Base-by-base conservation (phyloP, 495 filamentous ascomycete species). In the Sordaria brevicollis region DNA sequence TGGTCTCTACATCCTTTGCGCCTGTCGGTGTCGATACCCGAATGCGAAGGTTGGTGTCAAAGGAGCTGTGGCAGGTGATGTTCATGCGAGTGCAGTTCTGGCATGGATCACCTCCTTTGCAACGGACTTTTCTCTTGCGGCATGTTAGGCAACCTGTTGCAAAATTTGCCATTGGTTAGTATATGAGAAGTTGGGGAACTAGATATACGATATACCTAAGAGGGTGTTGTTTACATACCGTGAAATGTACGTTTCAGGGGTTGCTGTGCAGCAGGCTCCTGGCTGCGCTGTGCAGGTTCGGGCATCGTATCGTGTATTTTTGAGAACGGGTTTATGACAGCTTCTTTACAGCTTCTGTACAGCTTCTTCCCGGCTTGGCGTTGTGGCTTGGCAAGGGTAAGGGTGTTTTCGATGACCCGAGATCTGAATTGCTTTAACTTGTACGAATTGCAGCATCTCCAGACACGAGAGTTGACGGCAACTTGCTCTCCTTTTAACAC, bases 71-170 rank as follows among this genome's bases (percentile, higher is more conserved):
- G 68, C 79, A 81, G 41, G 73, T 76, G 34, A 80, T 73, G 54
- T 76, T 76, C 73, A 81, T 78, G 21, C 77, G 74, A 5, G 70
- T 69, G 38, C 79, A 80, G 67, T 79, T 75, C 29, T 75, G 74
- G 66, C 79, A 81, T 13, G 79, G 79, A 8, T 70, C 73, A 1
- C 78, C 76, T 37, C 78, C 77, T 10, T 66, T 76, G 43, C 79
- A 79, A 33, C 78, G 77, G n/a, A 81, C 77, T 35, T 77, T 79
- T 67, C 78, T 72, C 71, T 77, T 78, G 39, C 78, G 77, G 41
- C 79, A 81, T 65, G 78, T 81, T 70, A 81, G 67, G 69, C 79
- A 79, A 25, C 79, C 79, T 79, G 35, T 29, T 38, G 4, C 10
- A 11, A 34, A 15, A 6, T 65, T 57, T 21, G 57, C 19, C n/a